phyloP scores from a whole-genome alignment of 495 filamentous ascomycete species.

The Daldinia bambusicola region DNA sequence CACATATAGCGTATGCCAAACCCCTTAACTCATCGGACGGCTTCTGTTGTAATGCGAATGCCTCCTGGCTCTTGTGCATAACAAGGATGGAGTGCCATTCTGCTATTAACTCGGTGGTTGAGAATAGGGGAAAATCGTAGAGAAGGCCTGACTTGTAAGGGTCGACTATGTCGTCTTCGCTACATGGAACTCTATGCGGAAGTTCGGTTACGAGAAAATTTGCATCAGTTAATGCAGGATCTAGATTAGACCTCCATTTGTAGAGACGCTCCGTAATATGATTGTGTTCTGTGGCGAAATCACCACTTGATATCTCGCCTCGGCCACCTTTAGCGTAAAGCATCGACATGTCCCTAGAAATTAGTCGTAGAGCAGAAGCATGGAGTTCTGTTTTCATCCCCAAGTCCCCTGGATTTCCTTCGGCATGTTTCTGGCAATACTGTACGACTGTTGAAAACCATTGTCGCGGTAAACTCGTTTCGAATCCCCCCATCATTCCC shows the following conservation, averaged over 20 bases:
- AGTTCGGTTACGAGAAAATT: conserved; percentile 69
- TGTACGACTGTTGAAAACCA: conserved; percentile 79
- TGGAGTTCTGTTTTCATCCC: conserved; percentile 71
- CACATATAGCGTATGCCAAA: conserved; percentile 75
- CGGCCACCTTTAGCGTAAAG: conserved; percentile 78
- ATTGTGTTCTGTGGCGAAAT: conserved; percentile 72
- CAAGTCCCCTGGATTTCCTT: conserved; percentile 69
- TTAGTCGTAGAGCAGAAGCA: conserved; percentile 72
- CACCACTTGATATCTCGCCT: conserved; percentile 67
- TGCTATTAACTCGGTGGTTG: conserved; percentile 73
- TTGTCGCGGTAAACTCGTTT: conserved; percentile 75
- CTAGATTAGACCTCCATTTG: conserved; percentile 66
- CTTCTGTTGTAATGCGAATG: conserved; percentile 51
- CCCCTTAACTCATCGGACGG: conserved; percentile 60
- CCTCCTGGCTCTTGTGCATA: conserved; percentile 81
- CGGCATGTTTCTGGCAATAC: conserved; percentile 68
- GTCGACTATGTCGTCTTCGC: conserved; percentile 73
- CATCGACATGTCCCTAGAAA: conserved; percentile 82
- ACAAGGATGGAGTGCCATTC: conserved; percentile 82
- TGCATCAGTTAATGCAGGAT: conserved; percentile 66
- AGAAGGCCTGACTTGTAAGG: conserved; percentile 75
- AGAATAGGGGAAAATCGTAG: conserved; percentile 74
- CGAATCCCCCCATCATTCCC: conserved; percentile 81
- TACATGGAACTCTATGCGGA: conserved; percentile 58
- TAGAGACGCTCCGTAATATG: conserved; percentile 64